Evolutionary conservation across 2,329 filamentous ascomycete genomes (phyloP).

Genomic region (Penicillium sclerotiorum): DNA sequence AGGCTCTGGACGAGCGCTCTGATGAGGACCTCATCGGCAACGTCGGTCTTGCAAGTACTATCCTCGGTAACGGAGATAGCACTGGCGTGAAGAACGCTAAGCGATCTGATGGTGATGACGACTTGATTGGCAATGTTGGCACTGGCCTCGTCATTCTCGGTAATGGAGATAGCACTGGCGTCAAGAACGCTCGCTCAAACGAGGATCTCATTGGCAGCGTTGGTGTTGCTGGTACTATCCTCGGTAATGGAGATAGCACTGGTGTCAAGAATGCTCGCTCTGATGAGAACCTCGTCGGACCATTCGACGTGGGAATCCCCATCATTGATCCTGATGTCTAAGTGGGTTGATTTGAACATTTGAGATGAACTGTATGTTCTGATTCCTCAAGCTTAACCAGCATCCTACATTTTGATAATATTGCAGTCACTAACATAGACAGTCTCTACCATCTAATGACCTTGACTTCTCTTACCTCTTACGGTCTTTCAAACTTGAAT

Average conservation of each 20-base stretch:
- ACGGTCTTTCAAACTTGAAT: background rate
- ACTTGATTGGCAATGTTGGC: background rate
- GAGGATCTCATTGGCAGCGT: background rate
- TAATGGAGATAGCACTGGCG: background rate
- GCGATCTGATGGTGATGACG: background rate
- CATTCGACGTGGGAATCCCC: background rate
- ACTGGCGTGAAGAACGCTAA: conserved; percentile 5
- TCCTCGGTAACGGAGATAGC: background rate
- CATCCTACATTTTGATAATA: no score
- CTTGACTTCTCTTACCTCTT: no score
- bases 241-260: background rate
- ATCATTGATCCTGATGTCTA: background rate
- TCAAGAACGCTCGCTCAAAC: background rate
- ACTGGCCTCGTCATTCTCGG: background rate
- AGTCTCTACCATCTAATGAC: no score
- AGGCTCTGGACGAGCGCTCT: no score
- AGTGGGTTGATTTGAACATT: background rate
- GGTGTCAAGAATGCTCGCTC: conserved; percentile 8
- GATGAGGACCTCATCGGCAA: background rate
- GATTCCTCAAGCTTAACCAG: background rate
- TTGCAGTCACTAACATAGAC: no score
- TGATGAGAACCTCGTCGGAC: background rate
- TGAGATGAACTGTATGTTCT: background rate
- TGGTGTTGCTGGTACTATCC: background rate
- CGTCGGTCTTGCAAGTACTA: background rate